Conservation (phyloP, 1,139 yeast species). For the Candida sanyaensis region DNA sequence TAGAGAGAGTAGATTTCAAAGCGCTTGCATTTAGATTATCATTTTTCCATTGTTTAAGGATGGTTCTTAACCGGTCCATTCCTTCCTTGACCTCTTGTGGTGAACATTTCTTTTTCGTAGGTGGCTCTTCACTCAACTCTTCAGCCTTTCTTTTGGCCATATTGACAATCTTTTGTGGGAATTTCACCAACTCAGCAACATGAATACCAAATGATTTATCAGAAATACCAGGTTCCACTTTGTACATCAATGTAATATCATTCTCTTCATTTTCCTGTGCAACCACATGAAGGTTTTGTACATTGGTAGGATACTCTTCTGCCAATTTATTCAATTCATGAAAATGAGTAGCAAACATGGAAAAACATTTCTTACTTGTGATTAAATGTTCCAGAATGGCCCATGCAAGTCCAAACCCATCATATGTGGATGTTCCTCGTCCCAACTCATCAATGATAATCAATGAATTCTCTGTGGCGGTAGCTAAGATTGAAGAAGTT, state of each 20-base stretch:
- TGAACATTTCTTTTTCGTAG: constrained; percentile 54
- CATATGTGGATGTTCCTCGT: constrained; percentile 95
- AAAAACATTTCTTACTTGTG: constrained; percentile 67
- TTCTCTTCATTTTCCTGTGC: constrained; percentile 61
- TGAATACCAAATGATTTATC: constrained; percentile 97
- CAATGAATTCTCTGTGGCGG: constrained; percentile 81
- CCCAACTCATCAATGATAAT: constrained; percentile 95
- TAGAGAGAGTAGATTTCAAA: constrained; percentile 3
- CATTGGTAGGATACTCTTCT: constrained; percentile 53
- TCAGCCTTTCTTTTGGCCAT: constrained; percentile 96
- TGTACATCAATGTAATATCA: constrained; percentile 85
- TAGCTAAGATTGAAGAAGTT: constrained; percentile 85
- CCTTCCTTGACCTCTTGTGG: constrained; percentile 59
- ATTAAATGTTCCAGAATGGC: constrained; percentile 88
- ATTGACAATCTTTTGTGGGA: constrained; percentile 81
- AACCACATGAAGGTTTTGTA: constrained; percentile 86
- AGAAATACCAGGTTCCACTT: constrained; percentile 88
- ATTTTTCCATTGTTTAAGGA: constrained; percentile 62
- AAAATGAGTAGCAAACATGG: constrained; percentile 95
- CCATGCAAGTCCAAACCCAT: constrained; percentile 98
- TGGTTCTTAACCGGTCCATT: constrained; percentile 50
- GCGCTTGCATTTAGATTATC: constrained; percentile 3
- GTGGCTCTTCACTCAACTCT: constrained; percentile 72
- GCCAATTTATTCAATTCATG: constrained; percentile 88
- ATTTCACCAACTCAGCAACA: constrained; percentile 93